Evolutionary conservation across 2,329 filamentous ascomycete genomes (phyloP).

Genomic region (Claviceps purpurea): DNA sequence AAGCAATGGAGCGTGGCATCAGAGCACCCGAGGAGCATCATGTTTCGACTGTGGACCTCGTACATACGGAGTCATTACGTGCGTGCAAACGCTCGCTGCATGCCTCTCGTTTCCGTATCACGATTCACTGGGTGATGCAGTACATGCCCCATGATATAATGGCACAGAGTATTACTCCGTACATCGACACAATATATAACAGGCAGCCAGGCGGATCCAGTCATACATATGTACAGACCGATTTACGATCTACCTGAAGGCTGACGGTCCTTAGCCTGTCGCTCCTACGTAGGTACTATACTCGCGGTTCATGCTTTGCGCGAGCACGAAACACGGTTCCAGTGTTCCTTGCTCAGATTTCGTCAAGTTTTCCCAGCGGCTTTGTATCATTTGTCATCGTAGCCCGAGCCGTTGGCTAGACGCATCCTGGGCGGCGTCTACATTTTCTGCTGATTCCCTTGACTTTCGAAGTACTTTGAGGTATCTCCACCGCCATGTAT

Average conservation of each 20-base stretch:
- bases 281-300: neutral
- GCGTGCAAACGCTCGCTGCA: neutral
- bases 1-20: neutral
- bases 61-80: neutral
- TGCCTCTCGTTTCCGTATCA: neutral
- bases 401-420: neutral
- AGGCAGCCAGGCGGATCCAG: neutral
- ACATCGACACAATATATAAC: neutral
- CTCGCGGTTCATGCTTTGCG: neutral
- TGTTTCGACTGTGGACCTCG: neutral
- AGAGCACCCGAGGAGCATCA: neutral
- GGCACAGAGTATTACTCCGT: slow-evolving; percentile 7
- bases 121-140: neutral
- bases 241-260: neutral
- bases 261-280: neutral
- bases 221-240: too few species aligned
- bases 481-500: neutral
- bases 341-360: neutral
- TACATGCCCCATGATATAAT: slow-evolving; percentile 19
- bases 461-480: neutral
- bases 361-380: neutral
- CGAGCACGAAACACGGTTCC: neutral
- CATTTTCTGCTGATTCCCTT: neutral
- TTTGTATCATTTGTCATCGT: neutral
- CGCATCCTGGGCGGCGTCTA: neutral